Evolutionary conservation across 352 stramenopile genomes (phyloP), one percentile per base, ranked within the genome.

Genomic region (Elongisporangium prolatum): DNA sequence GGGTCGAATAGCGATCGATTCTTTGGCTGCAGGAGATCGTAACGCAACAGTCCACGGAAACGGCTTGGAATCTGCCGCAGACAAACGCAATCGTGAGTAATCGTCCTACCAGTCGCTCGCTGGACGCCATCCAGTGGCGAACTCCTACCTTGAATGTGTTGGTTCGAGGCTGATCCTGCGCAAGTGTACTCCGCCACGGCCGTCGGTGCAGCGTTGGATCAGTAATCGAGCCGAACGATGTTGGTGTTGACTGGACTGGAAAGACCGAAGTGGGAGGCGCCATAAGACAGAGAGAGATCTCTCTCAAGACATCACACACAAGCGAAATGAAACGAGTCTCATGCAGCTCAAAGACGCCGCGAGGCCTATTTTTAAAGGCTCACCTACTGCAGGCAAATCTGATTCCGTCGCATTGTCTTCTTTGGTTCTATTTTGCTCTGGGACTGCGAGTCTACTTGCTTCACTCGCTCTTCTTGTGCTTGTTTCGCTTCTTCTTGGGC

Each of bases 131-230:
- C 11, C n/a, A 28, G 4, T 4, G 18, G 21, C 37, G 53, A 22
- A 1, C 4, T 2, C 61, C 34, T 53, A 85, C 80, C 61, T 83
- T 76, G 9, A 70, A 68, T 11, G 65, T 54, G 52, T 49, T 74
- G 1, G 24, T n/a, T 6, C 52, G 65, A 2, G 56, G 64, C 17
- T 66, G 50, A 2, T 72, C 59, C 17, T 57, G 56, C 1, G 74
- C 74, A 14, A 57, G 63, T 0, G 77, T 72, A 21, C 74, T 88
- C 0, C 72, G 65, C 80, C 80, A 90, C 47, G 63, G 64, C 0
- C 63, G 67, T 10, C 80, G 76, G 54, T 88, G 80, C 17, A 88
- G 50, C 14, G 74, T 86, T 47, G 69, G 59, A 59, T 90, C 80
- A 3, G 80, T 87, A 25, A 78, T 61, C 5, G 61, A 75, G 9